Base-by-base conservation (phyloP, 1,139 yeast species). In the Taphrina betulina region DNA sequence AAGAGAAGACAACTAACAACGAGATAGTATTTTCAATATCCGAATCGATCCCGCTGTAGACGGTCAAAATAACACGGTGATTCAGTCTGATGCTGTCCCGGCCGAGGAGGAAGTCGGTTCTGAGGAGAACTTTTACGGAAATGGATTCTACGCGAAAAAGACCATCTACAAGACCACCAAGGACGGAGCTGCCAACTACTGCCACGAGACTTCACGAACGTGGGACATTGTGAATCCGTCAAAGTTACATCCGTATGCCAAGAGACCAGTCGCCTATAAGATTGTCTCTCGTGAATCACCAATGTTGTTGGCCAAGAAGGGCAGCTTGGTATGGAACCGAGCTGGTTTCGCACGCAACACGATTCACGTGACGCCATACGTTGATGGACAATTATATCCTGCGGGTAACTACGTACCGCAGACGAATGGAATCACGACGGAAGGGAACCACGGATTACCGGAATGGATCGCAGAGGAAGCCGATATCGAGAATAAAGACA, bases 391-490 rank as follows among this genome's bases (percentile, higher is more conserved):
- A 69, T 70, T 84, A 57, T 84, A 82, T 65, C 92, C 94, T 63
- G 85, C 92, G 26, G 92, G 92, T 59, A 82, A 81, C 62, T 85
- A 82, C 66, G 89, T 83, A 63, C 83, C 87, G 34, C 90, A 83
- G 72, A 81, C 87, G 78, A 79, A 84, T 63, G 90, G 90, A 66
- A 5, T 35, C 16, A 28, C 44, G n/a, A 19, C 37, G 17, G 88
- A 81, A 61, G 87, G 86, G 61, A 66, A 75, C 43, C 71, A 81
- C 65, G 89, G 89, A 66, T 80, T 82, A 78, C 78, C 82, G 68
- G 77, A 80, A 63, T 83, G 89, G 89, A 73, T 81, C 61, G 83
- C 82, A 63, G 88, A 87, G 58, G 60, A 72, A 7, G 88, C 78
- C 53, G 69, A 69, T 20, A 73, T 84, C 66, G 85, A 82, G 64